A percentile compares a stretch with the other conserved stretches of the same genome.
These are phyloP conservation scores for Penicillium sp. DNA, from an alignment of 2,329 filamentous ascomycete species.

Conservation along the genomic window DNA sequence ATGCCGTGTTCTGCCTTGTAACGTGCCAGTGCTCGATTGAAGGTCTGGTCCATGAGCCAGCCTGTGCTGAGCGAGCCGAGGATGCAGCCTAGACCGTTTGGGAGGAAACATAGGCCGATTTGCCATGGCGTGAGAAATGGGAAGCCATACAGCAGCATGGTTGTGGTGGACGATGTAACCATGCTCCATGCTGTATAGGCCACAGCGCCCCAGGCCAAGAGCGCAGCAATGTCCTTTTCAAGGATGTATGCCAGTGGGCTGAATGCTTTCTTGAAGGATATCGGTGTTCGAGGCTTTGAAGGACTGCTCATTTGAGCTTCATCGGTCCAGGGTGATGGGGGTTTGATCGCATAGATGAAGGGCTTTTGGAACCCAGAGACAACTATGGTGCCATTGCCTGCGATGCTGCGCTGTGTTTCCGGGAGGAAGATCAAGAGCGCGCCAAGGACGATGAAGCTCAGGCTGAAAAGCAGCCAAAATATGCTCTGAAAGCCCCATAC, in stretches of 20 bases:
- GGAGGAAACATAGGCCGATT: constrained; percentile 3
- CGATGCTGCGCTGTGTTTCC: constrained; percentile 4
- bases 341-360: neutral
- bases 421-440: constrained; percentile 4
- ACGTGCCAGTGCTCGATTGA: neutral
- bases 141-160: constrained; percentile 2
- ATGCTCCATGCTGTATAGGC: constrained; percentile 7
- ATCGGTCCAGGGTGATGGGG: neutral
- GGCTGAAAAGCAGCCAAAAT: neutral
- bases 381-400: neutral
- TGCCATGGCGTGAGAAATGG: constrained; percentile 1
- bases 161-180: constrained; percentile 6
- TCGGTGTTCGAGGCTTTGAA: neutral
- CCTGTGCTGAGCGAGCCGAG: constrained; percentile 15
- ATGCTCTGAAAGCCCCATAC: constrained; percentile 4
- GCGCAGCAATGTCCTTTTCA: constrained; percentile 4
- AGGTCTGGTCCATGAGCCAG: constrained; percentile 17
- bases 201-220: constrained; percentile 1
- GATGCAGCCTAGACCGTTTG: constrained; percentile 8
- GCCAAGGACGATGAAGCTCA: neutral
- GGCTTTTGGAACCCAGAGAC: neutral
- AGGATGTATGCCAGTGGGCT: neutral
- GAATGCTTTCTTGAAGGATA: neutral
- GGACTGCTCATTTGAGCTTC: neutral
- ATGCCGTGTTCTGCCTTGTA: neutral